Percentiles rank a stretch among this genome's conserved stretches.
Conservation (phyloP, 228 moss, liverwort and hornwort species). For the Sphagnum fallax region DNA sequence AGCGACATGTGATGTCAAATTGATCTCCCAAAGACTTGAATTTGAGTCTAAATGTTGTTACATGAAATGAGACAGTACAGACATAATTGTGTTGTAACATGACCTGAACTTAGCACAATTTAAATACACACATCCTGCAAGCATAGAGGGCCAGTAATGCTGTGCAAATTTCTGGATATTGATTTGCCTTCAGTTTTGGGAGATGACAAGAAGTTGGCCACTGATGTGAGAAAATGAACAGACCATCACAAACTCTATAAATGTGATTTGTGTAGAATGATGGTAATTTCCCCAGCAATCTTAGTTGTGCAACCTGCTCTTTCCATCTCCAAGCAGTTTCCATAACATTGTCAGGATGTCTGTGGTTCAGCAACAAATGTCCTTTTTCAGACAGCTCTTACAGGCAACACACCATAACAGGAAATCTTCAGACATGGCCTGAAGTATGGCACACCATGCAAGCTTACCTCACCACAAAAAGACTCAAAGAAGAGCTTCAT, state of each 20-base stretch:
- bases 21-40: too few species aligned
- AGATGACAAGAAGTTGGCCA: too few species aligned
- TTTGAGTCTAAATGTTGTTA: too few species aligned
- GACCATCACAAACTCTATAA: conserved; percentile 97
- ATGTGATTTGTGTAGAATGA: conserved; percentile 87
- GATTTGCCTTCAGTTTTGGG: too few species aligned
- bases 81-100: too few species aligned
- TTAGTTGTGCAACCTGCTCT: conserved; percentile 63
- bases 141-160: too few species aligned
- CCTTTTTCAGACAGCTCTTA: not conserved
- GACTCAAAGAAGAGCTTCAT: conserved; percentile 99
- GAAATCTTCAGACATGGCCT: not conserved
- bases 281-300: conserved; percentile 76
- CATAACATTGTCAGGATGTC: not conserved
- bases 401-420: not conserved
- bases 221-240: conserved; percentile 10
- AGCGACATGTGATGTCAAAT: too few species aligned
- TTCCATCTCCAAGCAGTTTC: conserved; percentile 1
- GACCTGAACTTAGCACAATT: too few species aligned
- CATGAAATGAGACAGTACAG: too few species aligned
- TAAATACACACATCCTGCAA: too few species aligned
- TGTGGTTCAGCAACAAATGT: not conserved
- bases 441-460: not conserved
- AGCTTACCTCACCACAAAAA: conserved; percentile 87
- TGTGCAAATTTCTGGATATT: too few species aligned